These are phyloP conservation scores for Fusarium clavum DNA, from an alignment of 2,329 filamentous ascomycete species.

Conservation along the genomic window DNA sequence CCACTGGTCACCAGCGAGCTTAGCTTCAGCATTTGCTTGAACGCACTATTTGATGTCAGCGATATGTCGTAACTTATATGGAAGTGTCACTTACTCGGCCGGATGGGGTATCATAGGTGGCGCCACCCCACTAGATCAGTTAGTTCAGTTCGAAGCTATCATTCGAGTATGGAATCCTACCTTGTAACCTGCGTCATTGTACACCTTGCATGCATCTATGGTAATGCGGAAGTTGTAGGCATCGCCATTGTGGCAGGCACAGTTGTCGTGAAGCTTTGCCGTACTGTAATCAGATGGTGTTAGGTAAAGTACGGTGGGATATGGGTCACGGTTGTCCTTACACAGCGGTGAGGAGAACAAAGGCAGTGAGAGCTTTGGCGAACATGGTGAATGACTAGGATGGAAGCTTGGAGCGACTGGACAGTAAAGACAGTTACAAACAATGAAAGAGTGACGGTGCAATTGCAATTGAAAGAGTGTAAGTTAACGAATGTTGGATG, in stretches of 20 bases:
- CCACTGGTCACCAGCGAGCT: constrained; percentile 40
- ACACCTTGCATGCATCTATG: constrained; percentile 29
- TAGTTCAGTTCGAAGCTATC: not conserved
- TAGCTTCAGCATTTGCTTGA: constrained; percentile 14
- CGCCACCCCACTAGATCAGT: constrained; percentile 31
- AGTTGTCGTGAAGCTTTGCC: constrained; percentile 35
- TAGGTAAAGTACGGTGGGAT: not conserved
- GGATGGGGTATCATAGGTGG: constrained; percentile 22
- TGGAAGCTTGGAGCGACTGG: not conserved
- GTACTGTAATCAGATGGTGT: not conserved
- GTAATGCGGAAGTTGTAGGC: constrained; percentile 40
- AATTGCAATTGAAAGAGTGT: constrained; percentile 15
- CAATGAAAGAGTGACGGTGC: constrained; percentile 5
- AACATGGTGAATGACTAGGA: constrained; percentile 24
- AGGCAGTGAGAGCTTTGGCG: constrained; percentile 21
- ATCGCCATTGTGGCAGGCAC: constrained; percentile 38
- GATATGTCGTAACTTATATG: accelerated
- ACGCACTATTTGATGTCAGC: constrained; percentile 20
- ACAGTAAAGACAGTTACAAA: not conserved
- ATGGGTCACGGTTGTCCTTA: constrained; percentile 10
- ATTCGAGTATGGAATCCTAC: not conserved
- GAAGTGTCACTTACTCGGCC: constrained; percentile 24
- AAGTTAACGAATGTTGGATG: not conserved
- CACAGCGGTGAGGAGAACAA: constrained; percentile 28
- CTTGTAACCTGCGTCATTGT: constrained; percentile 30